Conservation (phyloP, 192 early-diverging fungal species). For the Backusella morwellensis region DNA sequence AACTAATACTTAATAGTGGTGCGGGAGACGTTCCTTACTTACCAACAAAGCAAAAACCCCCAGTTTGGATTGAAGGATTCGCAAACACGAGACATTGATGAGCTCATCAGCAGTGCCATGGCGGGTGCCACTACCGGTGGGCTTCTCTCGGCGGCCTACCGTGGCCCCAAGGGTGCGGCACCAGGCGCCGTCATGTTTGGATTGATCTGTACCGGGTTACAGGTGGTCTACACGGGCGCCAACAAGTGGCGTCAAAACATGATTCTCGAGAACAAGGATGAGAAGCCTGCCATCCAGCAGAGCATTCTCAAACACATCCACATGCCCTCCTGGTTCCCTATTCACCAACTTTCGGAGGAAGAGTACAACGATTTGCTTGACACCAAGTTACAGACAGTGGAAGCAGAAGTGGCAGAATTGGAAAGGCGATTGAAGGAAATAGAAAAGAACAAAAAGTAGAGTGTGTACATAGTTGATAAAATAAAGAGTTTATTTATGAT, state of each 20-base stretch:
- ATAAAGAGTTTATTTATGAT: too few species aligned
- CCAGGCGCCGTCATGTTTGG: slow-evolving; percentile 60
- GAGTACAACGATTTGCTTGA: slow-evolving; percentile 61
- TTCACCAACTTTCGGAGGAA: slow-evolving; percentile 56
- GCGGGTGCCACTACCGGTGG: slow-evolving; percentile 62
- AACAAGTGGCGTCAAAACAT: slow-evolving; percentile 51
- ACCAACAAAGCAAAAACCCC: slow-evolving; percentile 51
- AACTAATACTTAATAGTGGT: slow-evolving; percentile 29
- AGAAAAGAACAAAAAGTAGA: neutral
- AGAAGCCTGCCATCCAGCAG: neutral
- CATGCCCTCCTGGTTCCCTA: slow-evolving; percentile 60
- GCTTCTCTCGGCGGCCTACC: slow-evolving; percentile 46
- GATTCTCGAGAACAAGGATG: slow-evolving; percentile 37
- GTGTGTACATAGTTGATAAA: too few species aligned
- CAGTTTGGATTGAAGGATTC: slow-evolving; percentile 53
- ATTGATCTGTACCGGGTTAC: slow-evolving; percentile 45
- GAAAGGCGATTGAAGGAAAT: slow-evolving; percentile 30
- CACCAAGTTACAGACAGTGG: slow-evolving; percentile 37
- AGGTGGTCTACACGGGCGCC: slow-evolving; percentile 39
- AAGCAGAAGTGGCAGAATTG: slow-evolving; percentile 39
- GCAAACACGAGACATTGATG: slow-evolving; percentile 58
- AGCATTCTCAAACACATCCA: slow-evolving; percentile 44
- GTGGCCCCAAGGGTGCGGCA: slow-evolving; percentile 46
- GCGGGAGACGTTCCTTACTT: slow-evolving; percentile 59
- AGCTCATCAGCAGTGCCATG: slow-evolving; percentile 58